Conservation (phyloP, 495 filamentous ascomycete genomes). For the Usnea hakonensis region DNA sequence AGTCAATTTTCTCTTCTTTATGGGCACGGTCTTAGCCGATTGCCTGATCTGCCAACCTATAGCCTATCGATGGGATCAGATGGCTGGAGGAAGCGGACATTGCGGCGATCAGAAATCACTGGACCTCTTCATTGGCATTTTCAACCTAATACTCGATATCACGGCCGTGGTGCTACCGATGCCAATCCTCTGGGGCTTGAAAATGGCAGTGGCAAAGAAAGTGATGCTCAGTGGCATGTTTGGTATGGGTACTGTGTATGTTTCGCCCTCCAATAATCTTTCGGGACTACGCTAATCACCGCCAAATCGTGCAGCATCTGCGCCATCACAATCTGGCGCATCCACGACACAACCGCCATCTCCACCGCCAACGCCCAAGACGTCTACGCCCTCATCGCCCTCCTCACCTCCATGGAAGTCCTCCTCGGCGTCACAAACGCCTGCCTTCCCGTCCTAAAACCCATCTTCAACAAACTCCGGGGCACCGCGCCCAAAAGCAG, state of each 20-base stretch:
- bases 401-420: conserved; percentile 17
- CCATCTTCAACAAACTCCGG: conserved; percentile 15
- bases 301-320: conserved; percentile 9
- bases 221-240: conserved; percentile 23
- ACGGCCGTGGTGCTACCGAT: conserved; percentile 36
- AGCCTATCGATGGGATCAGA: conserved; percentile 26
- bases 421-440: conserved; percentile 19
- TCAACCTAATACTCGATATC: conserved; percentile 33
- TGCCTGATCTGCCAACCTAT: conserved; percentile 34
- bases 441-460: conserved; percentile 21
- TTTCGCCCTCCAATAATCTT: neutral
- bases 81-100: conserved; percentile 15
- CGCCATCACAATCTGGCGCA: conserved; percentile 10
- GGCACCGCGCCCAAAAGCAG: neutral
- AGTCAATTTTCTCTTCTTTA: conserved; percentile 13
- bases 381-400: conserved; percentile 16
- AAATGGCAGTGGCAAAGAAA: conserved; percentile 32
- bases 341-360: conserved; percentile 6
- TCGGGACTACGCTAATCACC: neutral
- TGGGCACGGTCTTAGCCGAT: conserved; percentile 21
- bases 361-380: conserved; percentile 6
- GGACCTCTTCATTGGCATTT: conserved; percentile 28
- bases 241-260: conserved; percentile 19
- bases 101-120: conserved; percentile 29
- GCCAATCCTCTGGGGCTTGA: conserved; percentile 37